Percentiles rank a stretch among this genome's conserved stretches.
These are phyloP conservation scores for Tausonia pullulans DNA, from an alignment of 1,284 basidiomycete genomes.

Conservation along the genomic window DNA sequence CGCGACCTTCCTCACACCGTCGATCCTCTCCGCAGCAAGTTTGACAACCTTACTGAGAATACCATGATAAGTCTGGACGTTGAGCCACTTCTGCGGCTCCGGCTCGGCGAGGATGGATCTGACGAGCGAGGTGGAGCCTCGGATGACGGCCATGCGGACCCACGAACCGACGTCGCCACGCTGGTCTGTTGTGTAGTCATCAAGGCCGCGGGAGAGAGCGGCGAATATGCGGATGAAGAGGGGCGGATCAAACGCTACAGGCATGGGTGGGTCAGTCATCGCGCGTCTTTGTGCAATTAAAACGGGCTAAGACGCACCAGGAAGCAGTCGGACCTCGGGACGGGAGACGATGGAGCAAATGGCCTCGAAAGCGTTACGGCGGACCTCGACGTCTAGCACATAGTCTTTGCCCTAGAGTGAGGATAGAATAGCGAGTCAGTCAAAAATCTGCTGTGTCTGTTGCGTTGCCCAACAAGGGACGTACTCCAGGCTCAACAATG, in stretches of 20 bases:
- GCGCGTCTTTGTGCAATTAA: neutral
- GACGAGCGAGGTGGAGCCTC: conserved; percentile 39
- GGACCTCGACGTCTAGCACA: conserved; percentile 44
- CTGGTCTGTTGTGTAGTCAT: conserved; percentile 87
- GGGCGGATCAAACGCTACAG: neutral
- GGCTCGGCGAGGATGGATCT: conserved; percentile 19
- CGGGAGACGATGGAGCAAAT: conserved; percentile 11
- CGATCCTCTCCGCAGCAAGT: conserved; percentile 81
- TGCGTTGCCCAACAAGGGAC: conserved; percentile 13
- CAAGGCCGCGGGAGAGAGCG: conserved; percentile 48
- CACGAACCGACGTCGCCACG: conserved; percentile 96
- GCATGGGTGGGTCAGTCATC: neutral
- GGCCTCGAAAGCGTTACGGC: conserved; percentile 58
- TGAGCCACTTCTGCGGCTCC: conserved; percentile 42
- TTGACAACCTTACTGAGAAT: conserved; percentile 62
- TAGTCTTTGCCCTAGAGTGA: conserved; percentile 18
- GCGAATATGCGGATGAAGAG: conserved; percentile 20
- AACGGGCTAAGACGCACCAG: neutral
- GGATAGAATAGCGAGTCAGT: conserved; percentile 23
- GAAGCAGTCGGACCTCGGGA: conserved; percentile 8
- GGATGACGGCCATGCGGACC: conserved; percentile 69
- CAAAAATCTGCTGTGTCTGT: neutral
- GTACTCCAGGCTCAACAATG: conserved; percentile 47
- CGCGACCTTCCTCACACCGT: conserved; percentile 72
- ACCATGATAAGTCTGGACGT: conserved; percentile 47